A percentile compares a stretch with the other conserved stretches of the same genome.
These are phyloP conservation scores for Monilinia laxa DNA, from an alignment of 2,329 filamentous ascomycete genomes.

Conservation along the genomic window DNA sequence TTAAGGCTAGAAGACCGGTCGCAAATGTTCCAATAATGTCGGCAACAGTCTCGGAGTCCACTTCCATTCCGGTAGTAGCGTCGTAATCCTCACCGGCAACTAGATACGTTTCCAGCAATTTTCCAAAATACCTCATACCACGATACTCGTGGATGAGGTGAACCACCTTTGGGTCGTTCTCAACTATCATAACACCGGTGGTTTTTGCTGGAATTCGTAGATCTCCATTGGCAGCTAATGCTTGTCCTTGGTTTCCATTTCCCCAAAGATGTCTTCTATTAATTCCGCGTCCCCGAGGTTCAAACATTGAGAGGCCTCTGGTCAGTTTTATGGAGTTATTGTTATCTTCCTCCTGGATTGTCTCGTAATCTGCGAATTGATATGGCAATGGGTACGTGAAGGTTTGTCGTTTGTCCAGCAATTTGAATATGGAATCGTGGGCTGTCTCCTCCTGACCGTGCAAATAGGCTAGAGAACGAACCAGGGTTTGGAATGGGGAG, in stretches of 20 bases:
- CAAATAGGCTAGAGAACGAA: slow-evolving; percentile 61
- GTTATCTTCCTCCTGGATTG: slow-evolving; percentile 83
- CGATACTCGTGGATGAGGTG: slow-evolving; percentile 77
- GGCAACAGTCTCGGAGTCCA: slow-evolving; percentile 61
- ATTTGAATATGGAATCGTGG: slow-evolving; percentile 45
- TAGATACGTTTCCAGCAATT: slow-evolving; percentile 67
- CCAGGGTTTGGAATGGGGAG: slow-evolving; percentile 71
- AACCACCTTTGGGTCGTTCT: slow-evolving; percentile 72
- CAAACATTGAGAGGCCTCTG: slow-evolving; percentile 64
- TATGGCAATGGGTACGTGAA: slow-evolving; percentile 77
- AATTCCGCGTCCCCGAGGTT: slow-evolving; percentile 37
- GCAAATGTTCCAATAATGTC: slow-evolving; percentile 75
- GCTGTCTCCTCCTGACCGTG: slow-evolving; percentile 41
- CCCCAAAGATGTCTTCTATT: slow-evolving; percentile 12
- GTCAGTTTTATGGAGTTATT: slow-evolving; percentile 72
- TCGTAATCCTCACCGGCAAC: slow-evolving; percentile 51
- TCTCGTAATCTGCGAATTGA: slow-evolving; percentile 70
- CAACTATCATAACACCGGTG: slow-evolving; percentile 70
- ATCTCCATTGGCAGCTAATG: slow-evolving; percentile 42
- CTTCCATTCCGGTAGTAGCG: slow-evolving; percentile 45
- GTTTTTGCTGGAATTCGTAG: slow-evolving; percentile 67
- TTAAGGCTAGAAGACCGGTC: slow-evolving; percentile 57
- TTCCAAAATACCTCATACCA: slow-evolving; percentile 74
- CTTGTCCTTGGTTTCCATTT: slow-evolving; percentile 23
- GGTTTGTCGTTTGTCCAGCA: slow-evolving; percentile 65